A percentile compares a stretch with the other conserved stretches of the same genome.
Conservation (phyloP, 106 monocot genomes). For the Phalaenopsis equestris region DNA sequence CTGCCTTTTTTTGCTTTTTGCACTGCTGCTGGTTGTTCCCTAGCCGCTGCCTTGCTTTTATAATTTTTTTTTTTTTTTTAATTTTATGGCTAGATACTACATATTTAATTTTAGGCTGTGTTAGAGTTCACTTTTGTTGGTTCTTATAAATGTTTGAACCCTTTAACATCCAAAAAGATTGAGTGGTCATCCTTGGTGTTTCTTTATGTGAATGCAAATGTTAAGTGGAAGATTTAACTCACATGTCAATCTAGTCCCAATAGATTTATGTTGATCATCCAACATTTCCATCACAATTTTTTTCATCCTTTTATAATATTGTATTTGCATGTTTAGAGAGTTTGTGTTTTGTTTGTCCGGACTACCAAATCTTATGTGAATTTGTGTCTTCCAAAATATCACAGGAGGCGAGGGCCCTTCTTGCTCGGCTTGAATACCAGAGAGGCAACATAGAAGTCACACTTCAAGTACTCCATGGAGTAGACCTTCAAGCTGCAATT, state of each 20-base stretch:
- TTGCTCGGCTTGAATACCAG: slow-evolving; percentile 88
- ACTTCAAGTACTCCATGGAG: slow-evolving; percentile 83
- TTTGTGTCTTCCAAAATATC: background rate
- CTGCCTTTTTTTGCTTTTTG: no score
- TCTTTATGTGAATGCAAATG: background rate
- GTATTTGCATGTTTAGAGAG: background rate
- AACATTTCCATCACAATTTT: background rate
- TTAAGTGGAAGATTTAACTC: background rate
- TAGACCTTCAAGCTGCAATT: slow-evolving; percentile 79
- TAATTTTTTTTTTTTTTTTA: no score
- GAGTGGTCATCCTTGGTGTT: no score
- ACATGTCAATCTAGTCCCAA: no score
- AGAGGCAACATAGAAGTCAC: slow-evolving; percentile 93
- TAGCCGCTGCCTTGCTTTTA: no score
- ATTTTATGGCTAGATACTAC: no score
- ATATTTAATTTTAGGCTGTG: no score
- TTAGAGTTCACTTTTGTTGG: no score
- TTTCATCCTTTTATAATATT: background rate
- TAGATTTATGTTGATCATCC: background rate
- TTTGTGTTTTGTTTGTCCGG: background rate
- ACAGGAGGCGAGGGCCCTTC: slow-evolving; percentile 89
- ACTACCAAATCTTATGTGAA: background rate
- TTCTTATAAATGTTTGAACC: no score
- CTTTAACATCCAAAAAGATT: no score
- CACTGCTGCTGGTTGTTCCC: no score